Base-by-base conservation (phyloP, 768 basidiomycete genomes). In the Holtermannia corniformis region DNA sequence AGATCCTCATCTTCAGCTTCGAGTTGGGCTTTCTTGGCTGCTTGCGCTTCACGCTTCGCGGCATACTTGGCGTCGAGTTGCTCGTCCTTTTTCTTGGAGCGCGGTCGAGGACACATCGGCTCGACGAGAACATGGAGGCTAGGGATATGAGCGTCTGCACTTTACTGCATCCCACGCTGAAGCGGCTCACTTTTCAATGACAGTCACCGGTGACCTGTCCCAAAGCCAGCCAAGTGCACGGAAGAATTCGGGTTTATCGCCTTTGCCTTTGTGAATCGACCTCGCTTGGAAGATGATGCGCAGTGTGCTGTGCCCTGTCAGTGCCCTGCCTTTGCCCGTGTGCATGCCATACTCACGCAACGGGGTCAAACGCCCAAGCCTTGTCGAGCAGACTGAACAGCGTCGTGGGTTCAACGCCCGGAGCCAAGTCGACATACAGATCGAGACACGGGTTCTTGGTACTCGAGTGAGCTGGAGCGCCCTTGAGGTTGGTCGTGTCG, bases 201-300 rank as follows among this genome's bases (percentile, higher is more conserved):
- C 82, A 0, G 85, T 85, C 2, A 82, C 77, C 1, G 84, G 83
- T 54, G 86, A 83, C 3, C 83, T 73, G 4, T 81, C 71, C 63
- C 80, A 83, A 0, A 86, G 74, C 84, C 84, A 85, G 13, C 81
- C 82, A 45, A 79, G 83, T 0, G 71, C 70, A 11, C 62, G 73
- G 65, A 84, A 85, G 61, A 85, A 86, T 0, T 71, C 66, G 51
- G 81, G 79, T 55, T 77, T 81, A 44, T 80, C 79, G 4, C 76
- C 72, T 41, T 67, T 64, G 0, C 85, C 84, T 41, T 86, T 81
- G 52, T 83, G 82, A 25, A 87, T 85, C 32, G 81, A 84, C 25
- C 84, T 70, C 44, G 78, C 62, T 52, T 81, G 79, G 81, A 83
- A 85, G 55, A 87, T 82, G 51, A 85, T 73, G 27, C 77, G 76